Evolutionary conservation across 345 rosid species (phyloP), one percentile per base, ranked within the genome.

Genomic region (Punica granatum): DNA sequence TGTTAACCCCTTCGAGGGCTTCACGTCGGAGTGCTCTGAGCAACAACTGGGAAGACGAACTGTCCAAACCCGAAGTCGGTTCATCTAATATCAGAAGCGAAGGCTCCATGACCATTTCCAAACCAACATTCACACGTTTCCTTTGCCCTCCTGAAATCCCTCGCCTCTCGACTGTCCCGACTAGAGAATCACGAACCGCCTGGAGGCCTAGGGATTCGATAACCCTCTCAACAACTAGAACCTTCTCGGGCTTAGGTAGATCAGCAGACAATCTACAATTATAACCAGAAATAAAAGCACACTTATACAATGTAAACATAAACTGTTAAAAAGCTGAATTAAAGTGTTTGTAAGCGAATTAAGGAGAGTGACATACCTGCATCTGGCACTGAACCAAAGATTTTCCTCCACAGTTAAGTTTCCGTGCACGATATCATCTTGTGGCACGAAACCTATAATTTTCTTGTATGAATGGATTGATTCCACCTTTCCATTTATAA

Each of bases 71-170:
- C 53, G 98, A 92, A 18, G 99, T 95, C 23, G 99, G 97, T 78
- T 95, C 99, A 77, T 92, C 99, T 66, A 95, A 86, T 77, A 95
- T 92, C 51, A 95, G 77, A 74, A 95, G 92, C 65, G 99, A 95
- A 83, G 99, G 99, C 71, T 95, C 98, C 99, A 95, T 95, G 56
- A 95, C 98, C 99, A 95, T 95, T 80, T 95, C 99, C 69, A 95
- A 87, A 72, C 99, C 99, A 5, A 95, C 99, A 68, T 95, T 95
- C 64, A 95, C 97, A 70, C 99, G 80, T 82, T 95, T 95, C 75
- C 96, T 92, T 77, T 95, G 99, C 65, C 99, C 99, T 72, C 99
- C 99, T 28, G 99, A 95, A 68, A 95, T 95, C 73, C 98, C 97
- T 76, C 98, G 82, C 80, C 85, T 89, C 79, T 87, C 98, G 69